Evolutionary conservation across 2,329 filamentous ascomycete species (phyloP), one percentile per base, ranked within the genome.

Genomic region (Scedosporium minutisporum): DNA sequence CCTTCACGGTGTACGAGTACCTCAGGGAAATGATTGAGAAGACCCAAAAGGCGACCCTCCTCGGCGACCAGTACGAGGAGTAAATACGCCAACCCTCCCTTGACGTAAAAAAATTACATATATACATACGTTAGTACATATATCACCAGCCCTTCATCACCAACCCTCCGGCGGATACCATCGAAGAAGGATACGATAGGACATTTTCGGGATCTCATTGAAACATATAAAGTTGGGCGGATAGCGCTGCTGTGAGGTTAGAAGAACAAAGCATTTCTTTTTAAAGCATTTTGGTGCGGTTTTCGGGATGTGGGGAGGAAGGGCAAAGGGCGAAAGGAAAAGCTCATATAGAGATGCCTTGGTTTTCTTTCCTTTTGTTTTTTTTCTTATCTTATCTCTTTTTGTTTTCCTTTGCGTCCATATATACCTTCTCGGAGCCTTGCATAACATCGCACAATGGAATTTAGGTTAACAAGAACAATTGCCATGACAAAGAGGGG

Each of bases 1-100:
- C 86, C 3, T 88, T 88, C 64, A 88, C 85, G 76, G 89, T 93
- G 67, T 93, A 93, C 74, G 89, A 93, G 75, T 91, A 73, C 73
- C 76, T 93, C 65, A 90, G 87, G 77, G 84, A 87, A 65, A 87
- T 85, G 75, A 76, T 93, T 66, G 89, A 93, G 77, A 80, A 77
- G 71, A 65, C 65, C 25, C 60, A 58, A 14, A 64, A 63, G 53
- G 29, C 57, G 33, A 27, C 38, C 5, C 25, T 89, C 57, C 78
- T 80, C 18, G 86, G 83, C 58, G 84, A 82, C 65, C 82, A 81
- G 65, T 92, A 84, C 71, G 87, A 90, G 72, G 89, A 91, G 72
- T 88, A 80, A 68, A 63, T 61, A 48, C 23, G 27, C 21, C 18
- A 16, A 29, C 44, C 27, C 12, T 33, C 14, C 14, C 25, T 14